phyloP scores from a whole-genome alignment of 2,329 filamentous ascomycete species.

The Colletotrichum tropicicola region DNA sequence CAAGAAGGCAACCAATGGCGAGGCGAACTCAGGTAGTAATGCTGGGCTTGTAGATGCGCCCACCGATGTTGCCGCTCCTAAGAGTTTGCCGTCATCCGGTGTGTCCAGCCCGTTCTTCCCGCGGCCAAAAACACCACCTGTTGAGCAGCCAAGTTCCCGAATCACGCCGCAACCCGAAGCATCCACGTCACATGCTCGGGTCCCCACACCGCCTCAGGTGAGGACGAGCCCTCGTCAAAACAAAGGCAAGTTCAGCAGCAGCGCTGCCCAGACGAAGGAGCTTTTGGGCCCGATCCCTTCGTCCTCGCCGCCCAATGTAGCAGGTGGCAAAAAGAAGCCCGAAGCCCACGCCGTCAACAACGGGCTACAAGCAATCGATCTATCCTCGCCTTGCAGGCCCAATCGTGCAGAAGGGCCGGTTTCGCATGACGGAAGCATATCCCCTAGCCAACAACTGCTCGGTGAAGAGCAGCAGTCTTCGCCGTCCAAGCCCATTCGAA shows the following conservation, averaged over 20 bases:
- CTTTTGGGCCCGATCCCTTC: neutral
- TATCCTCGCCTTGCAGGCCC: conserved; percentile 5
- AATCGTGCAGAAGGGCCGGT: neutral
- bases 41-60: neutral
- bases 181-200: neutral
- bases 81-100: neutral
- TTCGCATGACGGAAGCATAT: neutral
- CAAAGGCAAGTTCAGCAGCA: neutral
- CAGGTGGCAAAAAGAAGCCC: neutral
- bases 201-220: neutral
- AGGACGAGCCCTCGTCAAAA: neutral
- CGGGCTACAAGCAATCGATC: neutral
- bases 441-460: conserved; percentile 13
- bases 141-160: neutral
- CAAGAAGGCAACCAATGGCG: neutral
- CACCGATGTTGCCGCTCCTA: neutral
- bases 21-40: neutral
- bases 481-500: neutral
- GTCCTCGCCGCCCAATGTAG: neutral
- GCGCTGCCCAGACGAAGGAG: neutral
- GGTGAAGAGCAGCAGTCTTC: neutral
- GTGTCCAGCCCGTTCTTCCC: neutral
- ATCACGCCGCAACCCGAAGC: neutral
- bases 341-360: neutral
- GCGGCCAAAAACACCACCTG: neutral